These are phyloP conservation scores for Solanum clarkiae DNA, from an alignment of 257 asterid species.

Conservation along the genomic window DNA sequence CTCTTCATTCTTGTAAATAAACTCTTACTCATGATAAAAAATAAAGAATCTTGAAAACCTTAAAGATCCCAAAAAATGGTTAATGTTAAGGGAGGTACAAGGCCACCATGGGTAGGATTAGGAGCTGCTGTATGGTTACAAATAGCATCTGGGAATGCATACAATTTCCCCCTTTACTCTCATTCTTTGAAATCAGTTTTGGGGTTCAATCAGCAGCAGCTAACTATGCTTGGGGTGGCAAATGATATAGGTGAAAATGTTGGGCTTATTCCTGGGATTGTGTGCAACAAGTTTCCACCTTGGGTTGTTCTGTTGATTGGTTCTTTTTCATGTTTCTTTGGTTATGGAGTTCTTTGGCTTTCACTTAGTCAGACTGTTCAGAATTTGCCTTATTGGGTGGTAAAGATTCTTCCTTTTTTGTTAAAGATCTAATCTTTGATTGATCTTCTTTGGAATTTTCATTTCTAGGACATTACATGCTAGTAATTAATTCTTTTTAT, in stretches of 20 bases:
- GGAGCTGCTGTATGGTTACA: constrained; percentile 71
- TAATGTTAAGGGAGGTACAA: constrained; percentile 36
- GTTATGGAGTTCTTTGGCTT: constrained; percentile 72
- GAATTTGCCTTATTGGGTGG: constrained; percentile 53
- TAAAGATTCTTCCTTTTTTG: not conserved
- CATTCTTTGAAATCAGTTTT: constrained; percentile 55
- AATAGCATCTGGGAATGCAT: constrained; percentile 57
- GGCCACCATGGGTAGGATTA: constrained; percentile 78
- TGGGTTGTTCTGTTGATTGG: constrained; percentile 56
- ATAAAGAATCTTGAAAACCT: not conserved
- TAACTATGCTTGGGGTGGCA: constrained; percentile 69
- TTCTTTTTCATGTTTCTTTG: constrained; percentile 38
- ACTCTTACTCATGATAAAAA: not conserved
- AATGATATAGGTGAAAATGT: constrained; percentile 63
- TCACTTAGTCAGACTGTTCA: constrained; percentile 24
- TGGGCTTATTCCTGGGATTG: constrained; percentile 49
- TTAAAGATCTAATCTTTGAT: not conserved
- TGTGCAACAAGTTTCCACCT: constrained; percentile 50
- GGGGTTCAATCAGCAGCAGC: constrained; percentile 51
- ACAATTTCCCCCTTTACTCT: constrained; percentile 61
- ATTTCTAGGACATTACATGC: not conserved
- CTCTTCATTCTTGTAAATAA: not conserved
- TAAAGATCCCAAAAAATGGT: constrained; percentile 11
- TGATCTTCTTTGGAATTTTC: not conserved
- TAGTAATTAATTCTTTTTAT: not conserved